Base-by-base conservation (phyloP, 257 asterid species). In the Mitragyna speciosa region DNA sequence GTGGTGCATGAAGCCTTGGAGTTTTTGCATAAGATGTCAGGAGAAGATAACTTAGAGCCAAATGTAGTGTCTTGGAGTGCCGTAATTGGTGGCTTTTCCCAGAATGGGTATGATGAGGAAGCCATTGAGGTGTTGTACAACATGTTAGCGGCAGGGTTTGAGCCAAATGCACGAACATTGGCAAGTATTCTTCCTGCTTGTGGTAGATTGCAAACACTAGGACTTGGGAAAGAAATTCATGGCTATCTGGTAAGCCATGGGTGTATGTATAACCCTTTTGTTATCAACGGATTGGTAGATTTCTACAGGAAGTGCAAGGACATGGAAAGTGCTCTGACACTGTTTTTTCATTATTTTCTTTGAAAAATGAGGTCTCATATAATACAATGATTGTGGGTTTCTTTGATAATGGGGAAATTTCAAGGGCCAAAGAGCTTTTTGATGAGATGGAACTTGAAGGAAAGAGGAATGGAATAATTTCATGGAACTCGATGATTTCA, bases 401-500 rank as follows among this genome's bases (percentile, higher is more conserved):
- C 76, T 92, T 88, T 6, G 90, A 91, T 73, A 85, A 84, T 72
- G 88, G 92, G 67, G 85, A 89, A 39, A 74, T 90, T 85, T 36
- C 66, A 1, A 90, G 80, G 75, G 97, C 94, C 24, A 85, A 86
- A 82, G 91, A 90, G 83, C 88, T 91, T 71, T 91, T 94, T 54
- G 80, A 86, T 83, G 80, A 65, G 83, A 89, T 94, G 97, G 90
- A 85, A 72, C 24, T 41, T 24, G 94, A 88, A 56, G 92, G 90
- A 39, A 85, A 80, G 64, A 58, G 78, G 36, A 86, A 81, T 80
- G 92, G 82, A 72, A 73, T 91, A 86, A 86, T 91, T 78, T 86
- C 97, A 1, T 94, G 97, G 97, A 92, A 92, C 85, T 88, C 97
- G 0, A 88, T 94, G 97, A 90, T 94, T 76, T 87, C 98, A 31